These are phyloP conservation scores for Fusarium duplospermum DNA, from an alignment of 2,329 filamentous ascomycete species.

Conservation along the genomic window DNA sequence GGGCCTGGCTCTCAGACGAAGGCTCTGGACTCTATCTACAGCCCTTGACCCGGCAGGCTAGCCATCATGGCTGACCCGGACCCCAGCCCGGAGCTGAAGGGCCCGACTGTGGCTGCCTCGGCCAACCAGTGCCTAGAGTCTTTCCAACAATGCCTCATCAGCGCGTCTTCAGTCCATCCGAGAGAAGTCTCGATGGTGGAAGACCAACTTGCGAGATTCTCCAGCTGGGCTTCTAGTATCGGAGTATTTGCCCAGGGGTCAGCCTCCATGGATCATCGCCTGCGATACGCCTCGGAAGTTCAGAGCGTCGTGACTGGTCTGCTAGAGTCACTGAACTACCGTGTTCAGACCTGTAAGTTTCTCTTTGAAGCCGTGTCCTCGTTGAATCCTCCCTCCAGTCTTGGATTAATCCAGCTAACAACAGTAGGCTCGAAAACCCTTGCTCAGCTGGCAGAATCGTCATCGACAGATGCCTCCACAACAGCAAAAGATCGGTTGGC, in stretches of 20 bases:
- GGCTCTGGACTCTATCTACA: not conserved
- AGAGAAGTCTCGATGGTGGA: conserved; percentile 13
- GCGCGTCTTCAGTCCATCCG: not conserved
- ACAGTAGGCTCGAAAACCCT: not conserved
- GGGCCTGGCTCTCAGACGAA: not conserved
- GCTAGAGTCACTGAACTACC: conserved; percentile 21
- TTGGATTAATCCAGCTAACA: not conserved
- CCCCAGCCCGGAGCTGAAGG: not conserved
- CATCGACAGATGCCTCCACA: not conserved
- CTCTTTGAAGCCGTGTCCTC: too few relatives aligned
- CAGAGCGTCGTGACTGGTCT: conserved; percentile 14
- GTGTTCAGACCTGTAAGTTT: conserved; percentile 4
- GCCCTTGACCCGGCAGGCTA: not conserved
- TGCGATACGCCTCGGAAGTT: conserved; percentile 23
- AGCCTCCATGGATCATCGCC: conserved; percentile 30
- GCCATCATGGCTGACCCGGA: not conserved
- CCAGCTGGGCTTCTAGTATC: conserved; percentile 23
- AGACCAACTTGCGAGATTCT: conserved; percentile 35
- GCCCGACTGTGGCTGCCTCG: not conserved
- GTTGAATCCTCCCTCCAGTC: not conserved
- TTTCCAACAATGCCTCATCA: not conserved
- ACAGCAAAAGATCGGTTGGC: not conserved
- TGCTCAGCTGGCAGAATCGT: not conserved
- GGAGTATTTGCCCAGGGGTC: conserved; percentile 13
- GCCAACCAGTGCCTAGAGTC: not conserved